Percentiles rank a stretch among this genome's conserved stretches.
Evolutionary conservation across 805 yeast genomes (phyloP).

Genomic region (Wickerhamiella azymoides): DNA sequence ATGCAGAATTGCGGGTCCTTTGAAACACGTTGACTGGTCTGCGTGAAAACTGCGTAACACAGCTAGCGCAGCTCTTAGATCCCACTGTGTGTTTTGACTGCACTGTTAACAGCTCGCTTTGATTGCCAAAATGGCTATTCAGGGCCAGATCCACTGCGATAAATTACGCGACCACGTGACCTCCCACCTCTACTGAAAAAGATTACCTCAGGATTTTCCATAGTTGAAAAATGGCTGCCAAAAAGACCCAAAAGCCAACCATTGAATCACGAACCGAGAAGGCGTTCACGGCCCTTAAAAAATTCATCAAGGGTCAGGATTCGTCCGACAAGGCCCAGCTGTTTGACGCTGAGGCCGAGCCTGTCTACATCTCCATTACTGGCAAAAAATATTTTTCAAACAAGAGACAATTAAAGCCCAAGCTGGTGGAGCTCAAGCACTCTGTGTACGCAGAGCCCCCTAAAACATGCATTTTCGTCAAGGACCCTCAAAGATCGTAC

Average conservation of each 20-base stretch:
- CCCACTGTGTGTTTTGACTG: no score
- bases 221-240: not conserved
- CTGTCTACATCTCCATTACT: conserved; percentile 46
- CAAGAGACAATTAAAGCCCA: conserved; percentile 36
- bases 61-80: no score
- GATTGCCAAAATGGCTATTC: no score
- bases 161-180: not conserved
- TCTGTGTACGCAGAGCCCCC: conserved; percentile 33
- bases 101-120: no score
- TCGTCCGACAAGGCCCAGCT: conserved; percentile 29
- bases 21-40: no score
- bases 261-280: conserved; percentile 4
- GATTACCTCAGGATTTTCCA: not conserved
- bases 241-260: not conserved
- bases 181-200: not conserved
- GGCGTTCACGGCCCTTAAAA: conserved; percentile 40
- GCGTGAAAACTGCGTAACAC: no score
- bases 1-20: no score
- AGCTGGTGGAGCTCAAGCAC: conserved; percentile 30
- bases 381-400: conserved; percentile 51
- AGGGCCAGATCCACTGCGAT: not conserved
- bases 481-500: conserved; percentile 42
- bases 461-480: conserved; percentile 51
- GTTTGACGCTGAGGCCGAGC: conserved; percentile 43
- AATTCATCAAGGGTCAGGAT: conserved; percentile 34